Conservation (phyloP, 208 protist species). For the Acanthamoeba healyi region DNA sequence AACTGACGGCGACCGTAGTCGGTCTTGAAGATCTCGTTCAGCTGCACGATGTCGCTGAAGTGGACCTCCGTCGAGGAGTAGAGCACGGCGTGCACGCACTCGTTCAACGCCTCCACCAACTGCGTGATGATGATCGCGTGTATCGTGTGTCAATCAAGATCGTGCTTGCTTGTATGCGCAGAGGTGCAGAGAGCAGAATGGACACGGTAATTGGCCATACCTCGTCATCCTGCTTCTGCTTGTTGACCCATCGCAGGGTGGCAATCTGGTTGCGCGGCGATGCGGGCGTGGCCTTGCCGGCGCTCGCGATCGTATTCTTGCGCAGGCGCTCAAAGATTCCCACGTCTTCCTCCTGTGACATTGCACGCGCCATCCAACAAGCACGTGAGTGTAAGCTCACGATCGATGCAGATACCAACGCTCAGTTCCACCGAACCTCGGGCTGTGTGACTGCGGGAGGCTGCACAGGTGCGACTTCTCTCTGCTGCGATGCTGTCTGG, state of each 20-base stretch:
- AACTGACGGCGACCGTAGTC: constrained; percentile 66
- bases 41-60: constrained; percentile 68
- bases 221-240: background rate
- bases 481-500: background rate
- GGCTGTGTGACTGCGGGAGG: background rate
- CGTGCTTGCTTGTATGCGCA: no score
- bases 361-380: background rate
- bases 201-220: no score
- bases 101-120: constrained; percentile 51
- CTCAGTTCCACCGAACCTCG: no score
- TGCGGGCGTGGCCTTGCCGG: background rate
- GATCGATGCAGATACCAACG: no score
- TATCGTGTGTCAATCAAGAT: no score
- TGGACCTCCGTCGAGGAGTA: constrained; percentile 48
- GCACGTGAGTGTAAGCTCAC: no score
- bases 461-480: no score
- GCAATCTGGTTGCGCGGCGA: constrained; percentile 12
- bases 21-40: constrained; percentile 63
- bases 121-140: no score
- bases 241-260: constrained; percentile 1
- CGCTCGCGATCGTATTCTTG: background rate
- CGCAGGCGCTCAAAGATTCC: constrained; percentile 17
- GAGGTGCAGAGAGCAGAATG: no score
- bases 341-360: background rate
- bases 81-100: constrained; percentile 44